A percentile compares a stretch with the other conserved stretches of the same genome.
phyloP scores from a whole-genome alignment of 2,329 filamentous ascomycete genomes.

The Geosmithia flava region DNA sequence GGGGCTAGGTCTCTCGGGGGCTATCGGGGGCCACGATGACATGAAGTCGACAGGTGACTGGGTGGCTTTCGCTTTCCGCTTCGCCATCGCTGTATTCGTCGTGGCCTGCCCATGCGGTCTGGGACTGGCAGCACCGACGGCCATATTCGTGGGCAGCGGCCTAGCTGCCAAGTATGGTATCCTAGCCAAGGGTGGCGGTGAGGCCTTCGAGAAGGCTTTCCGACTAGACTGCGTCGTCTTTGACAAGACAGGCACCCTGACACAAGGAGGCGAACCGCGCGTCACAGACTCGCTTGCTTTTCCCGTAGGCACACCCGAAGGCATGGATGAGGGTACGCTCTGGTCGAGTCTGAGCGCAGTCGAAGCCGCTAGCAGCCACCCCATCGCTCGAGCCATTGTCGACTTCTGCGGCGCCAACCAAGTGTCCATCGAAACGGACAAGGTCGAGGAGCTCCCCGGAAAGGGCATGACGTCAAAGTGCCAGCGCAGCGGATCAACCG shows the following conservation, averaged over 20 bases:
- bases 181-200: constrained; percentile 71
- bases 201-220: constrained; percentile 77
- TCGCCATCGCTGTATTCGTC: constrained; percentile 78
- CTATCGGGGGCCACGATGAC: constrained; percentile 33
- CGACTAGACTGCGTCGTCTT: constrained; percentile 69
- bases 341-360: constrained; percentile 45
- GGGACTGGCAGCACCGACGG: constrained; percentile 74
- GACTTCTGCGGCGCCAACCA: constrained; percentile 38
- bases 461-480: constrained; percentile 51
- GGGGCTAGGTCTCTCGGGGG: constrained; percentile 44
- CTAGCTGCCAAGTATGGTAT: constrained; percentile 71
- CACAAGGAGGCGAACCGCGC: constrained; percentile 56
- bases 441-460: constrained; percentile 55
- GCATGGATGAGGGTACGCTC: constrained; percentile 17
- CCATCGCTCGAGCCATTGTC: constrained; percentile 59
- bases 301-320: constrained; percentile 11
- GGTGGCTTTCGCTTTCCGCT: constrained; percentile 64
- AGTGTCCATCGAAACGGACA: neutral
- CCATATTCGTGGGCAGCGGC: constrained; percentile 72
- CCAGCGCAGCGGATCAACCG: neutral
- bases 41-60: constrained; percentile 49
- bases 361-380: constrained; percentile 64
- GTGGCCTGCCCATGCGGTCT: constrained; percentile 79
- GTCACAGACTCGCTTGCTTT: constrained; percentile 45
- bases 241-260: constrained; percentile 81